phyloP scores from a whole-genome alignment of 768 basidiomycete genomes.

The Amanita rubescens region DNA sequence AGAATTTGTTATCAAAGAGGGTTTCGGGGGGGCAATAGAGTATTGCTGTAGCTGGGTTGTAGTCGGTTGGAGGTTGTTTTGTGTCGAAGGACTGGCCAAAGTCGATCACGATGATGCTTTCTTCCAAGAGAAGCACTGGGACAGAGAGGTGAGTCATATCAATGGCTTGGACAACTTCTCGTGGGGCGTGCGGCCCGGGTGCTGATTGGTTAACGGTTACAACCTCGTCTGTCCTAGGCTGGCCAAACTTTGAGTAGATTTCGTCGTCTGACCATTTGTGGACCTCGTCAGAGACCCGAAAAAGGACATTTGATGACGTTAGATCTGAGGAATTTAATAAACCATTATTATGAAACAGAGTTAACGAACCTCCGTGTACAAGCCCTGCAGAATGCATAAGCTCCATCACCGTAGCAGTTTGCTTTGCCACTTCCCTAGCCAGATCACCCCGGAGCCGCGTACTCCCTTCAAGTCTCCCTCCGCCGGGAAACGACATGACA shows the following conservation, averaged over 20 bases:
- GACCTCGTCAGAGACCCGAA: neutral
- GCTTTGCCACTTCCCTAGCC: neutral
- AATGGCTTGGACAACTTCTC: neutral
- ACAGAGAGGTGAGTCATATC: neutral
- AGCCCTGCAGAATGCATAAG: no score
- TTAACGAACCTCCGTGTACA: no score
- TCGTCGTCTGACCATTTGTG: neutral
- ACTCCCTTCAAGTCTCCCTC: neutral
- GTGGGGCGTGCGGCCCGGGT: no score
- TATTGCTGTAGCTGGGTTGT: neutral
- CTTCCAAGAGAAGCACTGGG: neutral
- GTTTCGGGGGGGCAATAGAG: neutral
- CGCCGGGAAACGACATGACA: constrained; percentile 63
- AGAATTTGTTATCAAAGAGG: neutral
- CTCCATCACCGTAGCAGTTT: neutral
- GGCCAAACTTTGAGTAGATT: neutral
- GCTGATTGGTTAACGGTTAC: neutral
- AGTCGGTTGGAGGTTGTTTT: neutral
- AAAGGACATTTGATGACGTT: neutral
- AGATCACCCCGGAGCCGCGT: neutral
- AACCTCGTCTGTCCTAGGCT: neutral
- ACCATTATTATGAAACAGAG: neutral
- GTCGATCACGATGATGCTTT: neutral
- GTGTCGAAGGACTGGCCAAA: neutral
- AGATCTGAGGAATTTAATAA: neutral